Evolutionary conservation across 306 rosid species (phyloP), one percentile per base, ranked within the genome.

Genomic region (Crataegus laevigata): DNA sequence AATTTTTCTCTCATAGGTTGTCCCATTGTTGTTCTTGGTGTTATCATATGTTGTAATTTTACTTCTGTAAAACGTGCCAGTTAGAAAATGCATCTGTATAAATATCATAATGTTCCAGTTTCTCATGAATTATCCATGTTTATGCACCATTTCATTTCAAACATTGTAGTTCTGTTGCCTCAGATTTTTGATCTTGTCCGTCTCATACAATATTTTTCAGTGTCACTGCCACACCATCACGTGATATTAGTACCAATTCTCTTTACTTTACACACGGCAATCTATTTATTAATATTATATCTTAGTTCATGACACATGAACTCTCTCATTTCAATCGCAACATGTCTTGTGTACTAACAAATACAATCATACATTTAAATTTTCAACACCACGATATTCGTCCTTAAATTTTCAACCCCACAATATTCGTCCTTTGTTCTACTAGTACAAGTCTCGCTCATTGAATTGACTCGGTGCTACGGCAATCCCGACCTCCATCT

Each of bases 31-130:
- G 75, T 83, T 66, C 68, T 72, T 79, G 73, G 72, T 80, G 85
- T 11, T 71, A 32, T 75, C 22, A 21, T 55, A 15, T 50, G 60
- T 71, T 79, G 45, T 72, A 43, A 72, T 71, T 50, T 57, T 66
- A 61, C 66, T 85, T 85, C 70, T 64, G 83, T 89, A 76, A 82
- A 77, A 43, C 82, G 81, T 79, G 63, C 78, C 75, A 69, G 74
- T 83, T 83, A 78, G 63, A 50, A 70, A 87, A 82, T 71, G 79
- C 82, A 55, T 73, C 78, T 84, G 78, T 85, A 65, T 74, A 66
- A 54, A 66, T 78, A 58, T 76, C 77, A 79, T 81, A 69, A 75
- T 22, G 69, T 40, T 64, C 43, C n/a, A 42, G 61, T 24, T 77
- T 74, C 73, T 18, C 36, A 30, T 45, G 52, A 69, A 52, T 28